A percentile compares a stretch with the other conserved stretches of the same genome.
Conservation (phyloP, 202 grass and related monocot species). For the Panicum virgatum region DNA sequence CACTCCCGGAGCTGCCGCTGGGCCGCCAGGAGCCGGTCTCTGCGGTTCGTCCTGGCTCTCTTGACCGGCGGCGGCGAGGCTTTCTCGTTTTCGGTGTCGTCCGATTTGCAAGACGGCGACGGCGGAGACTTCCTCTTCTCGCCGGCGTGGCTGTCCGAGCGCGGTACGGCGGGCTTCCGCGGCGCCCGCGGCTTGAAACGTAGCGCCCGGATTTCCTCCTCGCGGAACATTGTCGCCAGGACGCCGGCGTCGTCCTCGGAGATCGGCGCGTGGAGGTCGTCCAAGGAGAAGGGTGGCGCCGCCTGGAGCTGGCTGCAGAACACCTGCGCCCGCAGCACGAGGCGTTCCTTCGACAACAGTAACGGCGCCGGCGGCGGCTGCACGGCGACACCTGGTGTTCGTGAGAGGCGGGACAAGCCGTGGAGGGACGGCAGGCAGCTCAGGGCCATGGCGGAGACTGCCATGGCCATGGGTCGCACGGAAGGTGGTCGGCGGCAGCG, state of each 20-base stretch:
- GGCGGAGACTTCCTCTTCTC: background rate
- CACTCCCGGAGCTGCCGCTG: background rate
- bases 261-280: background rate
- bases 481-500: background rate
- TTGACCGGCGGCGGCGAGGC: background rate
- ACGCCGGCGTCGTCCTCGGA: background rate
- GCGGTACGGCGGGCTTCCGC: too few relatives aligned
- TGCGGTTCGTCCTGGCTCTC: background rate
- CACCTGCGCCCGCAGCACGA: background rate
- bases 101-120: background rate
- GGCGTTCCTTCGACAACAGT: background rate
- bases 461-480: too few relatives aligned
- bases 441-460: background rate
- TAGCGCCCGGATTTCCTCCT: background rate
- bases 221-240: background rate
- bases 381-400: background rate
- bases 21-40: rapidly evolving
- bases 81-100: background rate
- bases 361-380: background rate
- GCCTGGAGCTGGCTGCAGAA: background rate
- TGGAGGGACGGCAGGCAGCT: background rate
- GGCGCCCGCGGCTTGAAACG: background rate
- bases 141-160: background rate
- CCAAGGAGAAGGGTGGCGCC: background rate
- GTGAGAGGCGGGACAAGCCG: background rate